Evolutionary conservation across 139 green algal species (phyloP).

Genomic region (Yamagishiella unicocca): DNA sequence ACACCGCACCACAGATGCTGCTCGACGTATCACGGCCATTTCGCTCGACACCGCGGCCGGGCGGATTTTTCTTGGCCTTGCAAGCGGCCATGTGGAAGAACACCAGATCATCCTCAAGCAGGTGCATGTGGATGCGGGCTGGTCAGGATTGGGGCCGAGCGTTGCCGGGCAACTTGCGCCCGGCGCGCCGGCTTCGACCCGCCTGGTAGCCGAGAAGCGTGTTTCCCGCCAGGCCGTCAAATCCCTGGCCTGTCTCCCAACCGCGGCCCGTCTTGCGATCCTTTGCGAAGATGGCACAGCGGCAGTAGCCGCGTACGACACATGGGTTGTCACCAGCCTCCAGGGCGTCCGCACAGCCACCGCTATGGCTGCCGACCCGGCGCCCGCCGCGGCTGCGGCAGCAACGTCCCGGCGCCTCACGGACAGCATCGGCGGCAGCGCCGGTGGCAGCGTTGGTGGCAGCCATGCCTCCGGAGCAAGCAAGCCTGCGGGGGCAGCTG

Average conservation of each 20-base stretch:
- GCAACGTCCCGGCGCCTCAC: not conserved
- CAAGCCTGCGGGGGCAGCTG: not conserved
- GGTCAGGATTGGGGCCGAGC: not conserved
- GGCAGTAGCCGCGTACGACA: constrained; percentile 57
- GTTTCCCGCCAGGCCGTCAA: constrained; percentile 42
- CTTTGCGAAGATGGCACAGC: constrained; percentile 51
- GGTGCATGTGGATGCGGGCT: not conserved
- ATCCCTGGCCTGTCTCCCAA: constrained; percentile 39
- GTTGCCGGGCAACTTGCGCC: not conserved
- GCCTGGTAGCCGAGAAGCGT: constrained; percentile 47
- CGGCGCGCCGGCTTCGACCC: not conserved
- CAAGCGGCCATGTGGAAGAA: constrained; percentile 57
- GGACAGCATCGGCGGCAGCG: not conserved
- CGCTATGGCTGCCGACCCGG: constrained; percentile 41
- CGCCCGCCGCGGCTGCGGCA: constrained; percentile 46
- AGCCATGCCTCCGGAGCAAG: not conserved
- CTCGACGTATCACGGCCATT: constrained; percentile 60
- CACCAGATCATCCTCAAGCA: constrained; percentile 42
- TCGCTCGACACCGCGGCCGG: constrained; percentile 37
- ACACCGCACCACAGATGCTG: constrained; percentile 44
- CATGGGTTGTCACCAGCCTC: constrained; percentile 31
- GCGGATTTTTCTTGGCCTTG: constrained; percentile 53
- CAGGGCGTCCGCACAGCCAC: constrained; percentile 49
- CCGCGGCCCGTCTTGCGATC: constrained; percentile 25
- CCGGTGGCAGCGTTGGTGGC: not conserved